phyloP scores from a whole-genome alignment of 768 basidiomycete species.

The Lepiota brunneoincarnata region DNA sequence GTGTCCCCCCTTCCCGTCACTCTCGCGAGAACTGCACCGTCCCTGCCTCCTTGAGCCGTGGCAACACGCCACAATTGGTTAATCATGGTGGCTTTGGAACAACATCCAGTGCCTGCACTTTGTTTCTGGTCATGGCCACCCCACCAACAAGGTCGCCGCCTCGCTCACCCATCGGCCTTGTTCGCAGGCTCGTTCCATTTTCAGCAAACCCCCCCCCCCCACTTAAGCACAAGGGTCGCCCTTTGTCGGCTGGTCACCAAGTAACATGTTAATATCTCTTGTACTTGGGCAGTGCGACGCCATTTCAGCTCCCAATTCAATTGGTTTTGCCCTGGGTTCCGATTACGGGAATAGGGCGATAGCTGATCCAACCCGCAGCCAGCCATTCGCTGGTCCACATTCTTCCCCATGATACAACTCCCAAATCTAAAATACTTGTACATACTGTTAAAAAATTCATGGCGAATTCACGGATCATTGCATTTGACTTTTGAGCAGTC shows the following conservation, averaged over 20 bases:
- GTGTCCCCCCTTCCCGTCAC: slow-evolving; percentile 23
- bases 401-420: not conserved
- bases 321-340: slow-evolving; percentile 6
- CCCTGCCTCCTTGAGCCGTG: slow-evolving; percentile 18
- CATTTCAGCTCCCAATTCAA: not conserved
- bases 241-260: slow-evolving; percentile 1
- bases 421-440: slow-evolving; percentile 1
- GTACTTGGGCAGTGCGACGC: not conserved
- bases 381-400: not conserved
- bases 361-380: not conserved
- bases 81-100: not conserved
- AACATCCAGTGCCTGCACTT: not conserved
- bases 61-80: slow-evolving; percentile 5
- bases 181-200: slow-evolving; percentile 23
- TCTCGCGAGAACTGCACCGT: slow-evolving; percentile 19
- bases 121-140: not conserved
- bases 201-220: slow-evolving; percentile 16
- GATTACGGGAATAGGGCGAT: slow-evolving; percentile 8
- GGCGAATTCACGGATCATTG: slow-evolving; percentile 33
- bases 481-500: slow-evolving; percentile 22
- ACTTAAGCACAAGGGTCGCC: slow-evolving; percentile 1
- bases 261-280: not conserved
- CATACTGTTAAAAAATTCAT: slow-evolving; percentile 18
- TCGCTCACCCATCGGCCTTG: not conserved
- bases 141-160: slow-evolving; percentile 7